These are phyloP conservation scores for Fusarium foetens DNA, from an alignment of 2,329 filamentous ascomycete species.

Conservation along the genomic window DNA sequence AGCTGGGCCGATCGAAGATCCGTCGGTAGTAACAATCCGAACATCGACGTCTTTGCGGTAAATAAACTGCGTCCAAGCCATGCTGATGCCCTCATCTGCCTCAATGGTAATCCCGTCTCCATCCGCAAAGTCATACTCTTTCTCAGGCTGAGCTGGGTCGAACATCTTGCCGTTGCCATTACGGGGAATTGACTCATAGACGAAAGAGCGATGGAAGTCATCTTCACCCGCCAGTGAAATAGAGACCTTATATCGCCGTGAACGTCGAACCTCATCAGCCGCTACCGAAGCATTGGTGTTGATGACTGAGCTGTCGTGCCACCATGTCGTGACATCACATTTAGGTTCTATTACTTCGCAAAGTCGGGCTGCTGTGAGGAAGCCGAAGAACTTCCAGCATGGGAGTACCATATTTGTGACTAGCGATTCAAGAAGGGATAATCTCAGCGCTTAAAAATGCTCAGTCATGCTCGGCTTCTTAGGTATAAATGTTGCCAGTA, in stretches of 20 bases:
- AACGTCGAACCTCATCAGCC: neutral
- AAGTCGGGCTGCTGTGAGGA: neutral
- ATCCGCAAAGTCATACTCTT: neutral
- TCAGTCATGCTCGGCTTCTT: too few species aligned
- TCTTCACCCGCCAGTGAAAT: neutral
- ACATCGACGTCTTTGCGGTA: neutral
- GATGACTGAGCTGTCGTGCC: neutral
- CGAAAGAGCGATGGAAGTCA: neutral
- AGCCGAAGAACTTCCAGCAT: neutral
- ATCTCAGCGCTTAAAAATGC: accelerated
- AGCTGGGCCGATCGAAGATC: neutral
- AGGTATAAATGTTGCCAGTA: accelerated
- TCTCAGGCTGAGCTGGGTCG: neutral
- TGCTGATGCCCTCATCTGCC: neutral
- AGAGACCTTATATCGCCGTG: neutral
- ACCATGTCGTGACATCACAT: neutral
- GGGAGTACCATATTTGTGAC: accelerated
- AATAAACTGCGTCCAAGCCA: neutral
- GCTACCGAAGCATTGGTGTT: neutral
- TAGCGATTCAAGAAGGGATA: accelerated
- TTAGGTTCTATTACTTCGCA: neutral
- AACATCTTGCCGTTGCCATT: neutral
- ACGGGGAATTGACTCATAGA: neutral
- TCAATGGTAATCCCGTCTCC: neutral
- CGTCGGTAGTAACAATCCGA: neutral